These are phyloP conservation scores for Wickerhamomyces strasburgensis DNA, from an alignment of 805 yeast genomes.

Conservation along the genomic window DNA sequence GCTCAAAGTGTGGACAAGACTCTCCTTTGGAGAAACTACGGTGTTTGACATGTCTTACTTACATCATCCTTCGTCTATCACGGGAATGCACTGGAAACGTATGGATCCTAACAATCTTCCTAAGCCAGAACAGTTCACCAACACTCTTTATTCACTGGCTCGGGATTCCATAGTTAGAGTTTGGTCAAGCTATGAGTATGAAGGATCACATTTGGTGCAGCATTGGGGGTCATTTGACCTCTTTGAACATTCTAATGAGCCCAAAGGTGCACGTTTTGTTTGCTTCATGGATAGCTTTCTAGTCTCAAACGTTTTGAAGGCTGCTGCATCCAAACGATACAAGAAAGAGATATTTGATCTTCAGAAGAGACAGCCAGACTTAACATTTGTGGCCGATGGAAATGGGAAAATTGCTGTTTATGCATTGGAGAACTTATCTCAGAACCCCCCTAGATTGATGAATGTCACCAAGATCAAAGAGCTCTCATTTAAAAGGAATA, in stretches of 20 bases:
- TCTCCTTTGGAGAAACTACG: conserved; percentile 58
- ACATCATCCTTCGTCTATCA: conserved; percentile 57
- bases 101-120: conserved; percentile 23
- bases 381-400: conserved; percentile 37
- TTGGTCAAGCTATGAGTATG: conserved; percentile 64
- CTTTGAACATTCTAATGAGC: conserved; percentile 5
- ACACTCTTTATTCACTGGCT: conserved; percentile 61
- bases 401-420: conserved; percentile 39
- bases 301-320: conserved; percentile 24
- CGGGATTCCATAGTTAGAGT: conserved; percentile 55
- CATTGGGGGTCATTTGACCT: conserved; percentile 49
- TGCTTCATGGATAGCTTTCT: conserved; percentile 37
- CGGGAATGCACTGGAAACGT: conserved; percentile 54
- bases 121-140: conserved; percentile 34
- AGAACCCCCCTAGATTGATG: conserved; percentile 52
- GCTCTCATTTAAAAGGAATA: conserved; percentile 19
- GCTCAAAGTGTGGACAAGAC: conserved; percentile 75
- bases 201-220: conserved; percentile 50
- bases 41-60: conserved; percentile 66
- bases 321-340: conserved; percentile 9
- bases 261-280: conserved; percentile 27
- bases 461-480: conserved; percentile 33
- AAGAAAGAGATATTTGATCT: conserved; percentile 23
- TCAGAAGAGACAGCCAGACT: conserved; percentile 30
- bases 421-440: conserved; percentile 45